phyloP scores from a whole-genome alignment of 2,329 filamentous ascomycete genomes.

The Fusarium setosum region DNA sequence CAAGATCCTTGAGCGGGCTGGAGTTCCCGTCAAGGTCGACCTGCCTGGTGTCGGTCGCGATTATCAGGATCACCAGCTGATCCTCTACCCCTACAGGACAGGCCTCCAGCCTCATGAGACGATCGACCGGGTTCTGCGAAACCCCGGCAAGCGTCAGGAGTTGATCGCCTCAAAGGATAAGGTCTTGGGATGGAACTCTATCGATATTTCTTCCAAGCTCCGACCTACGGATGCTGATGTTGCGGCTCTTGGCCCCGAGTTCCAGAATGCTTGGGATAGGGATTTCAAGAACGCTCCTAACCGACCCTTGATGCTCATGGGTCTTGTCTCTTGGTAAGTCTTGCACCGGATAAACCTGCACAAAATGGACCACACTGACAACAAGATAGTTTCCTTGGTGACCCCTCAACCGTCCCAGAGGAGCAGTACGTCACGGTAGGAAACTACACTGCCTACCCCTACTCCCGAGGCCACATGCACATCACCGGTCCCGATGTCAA shows the following conservation, averaged over 20 bases:
- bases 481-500: conserved; percentile 59
- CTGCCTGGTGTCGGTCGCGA: conserved; percentile 64
- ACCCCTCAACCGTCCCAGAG: conserved; percentile 50
- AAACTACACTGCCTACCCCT: conserved; percentile 57
- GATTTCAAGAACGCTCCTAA: conserved; percentile 60
- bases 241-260: conserved; percentile 61
- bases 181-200: conserved; percentile 67
- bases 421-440: conserved; percentile 64
- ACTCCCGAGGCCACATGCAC: conserved; percentile 71
- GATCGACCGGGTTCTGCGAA: conserved; percentile 63
- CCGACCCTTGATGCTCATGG: conserved; percentile 61
- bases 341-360: rapidly evolving
- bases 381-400: conserved; percentile 51
- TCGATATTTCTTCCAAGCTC: conserved; percentile 67
- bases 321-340: conserved; percentile 41
- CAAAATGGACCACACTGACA: not conserved
- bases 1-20: conserved; percentile 58
- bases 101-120: conserved; percentile 47
- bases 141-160: conserved; percentile 57
- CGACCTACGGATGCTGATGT: conserved; percentile 65
- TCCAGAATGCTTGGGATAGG: conserved; percentile 64
- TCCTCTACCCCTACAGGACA: conserved; percentile 61
- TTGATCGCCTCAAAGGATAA: conserved; percentile 60
- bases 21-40: conserved; percentile 58
- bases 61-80: conserved; percentile 67